These are phyloP conservation scores for Candida nemodendra DNA, from an alignment of 805 yeast genomes.

Conservation along the genomic window DNA sequence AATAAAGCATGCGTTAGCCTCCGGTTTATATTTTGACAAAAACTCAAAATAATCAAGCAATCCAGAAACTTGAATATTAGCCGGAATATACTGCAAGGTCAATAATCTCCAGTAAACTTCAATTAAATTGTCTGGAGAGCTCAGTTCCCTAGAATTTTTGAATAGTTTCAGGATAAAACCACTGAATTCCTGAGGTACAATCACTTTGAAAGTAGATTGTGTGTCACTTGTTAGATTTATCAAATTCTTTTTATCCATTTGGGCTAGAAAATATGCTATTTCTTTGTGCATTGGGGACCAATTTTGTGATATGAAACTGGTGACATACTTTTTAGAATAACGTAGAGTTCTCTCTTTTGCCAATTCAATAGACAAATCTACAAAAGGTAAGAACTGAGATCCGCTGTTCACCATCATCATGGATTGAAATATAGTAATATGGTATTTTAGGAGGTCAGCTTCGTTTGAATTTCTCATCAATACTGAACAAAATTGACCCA, in stretches of 20 bases:
- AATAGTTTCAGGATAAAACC: conserved; percentile 29
- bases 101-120: conserved; percentile 54
- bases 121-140: conserved; percentile 18
- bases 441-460: conserved; percentile 43
- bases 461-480: conserved; percentile 53
- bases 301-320: conserved; percentile 44
- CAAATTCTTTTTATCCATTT: conserved; percentile 31
- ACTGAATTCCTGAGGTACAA: conserved; percentile 34
- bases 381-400: conserved; percentile 42
- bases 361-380: conserved; percentile 44
- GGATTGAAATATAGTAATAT: conserved; percentile 42
- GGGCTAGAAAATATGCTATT: conserved; percentile 43
- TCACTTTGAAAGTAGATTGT: conserved; percentile 18
- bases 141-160: conserved; percentile 11
- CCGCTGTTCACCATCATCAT: conserved; percentile 37
- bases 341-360: conserved; percentile 45
- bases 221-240: conserved; percentile 8
- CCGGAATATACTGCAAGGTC: conserved; percentile 38
- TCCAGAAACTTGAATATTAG: conserved; percentile 23
- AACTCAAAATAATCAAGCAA: conserved; percentile 22
- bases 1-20: conserved; percentile 28
- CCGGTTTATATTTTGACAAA: conserved; percentile 3
- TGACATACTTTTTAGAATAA: conserved; percentile 46
- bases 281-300: conserved; percentile 39
- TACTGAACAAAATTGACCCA: conserved; percentile 47